Percentiles rank a stretch among this genome's conserved stretches.
Conservation (phyloP, 1,284 basidiomycete genomes). For the Papiliotrema fonsecae region DNA sequence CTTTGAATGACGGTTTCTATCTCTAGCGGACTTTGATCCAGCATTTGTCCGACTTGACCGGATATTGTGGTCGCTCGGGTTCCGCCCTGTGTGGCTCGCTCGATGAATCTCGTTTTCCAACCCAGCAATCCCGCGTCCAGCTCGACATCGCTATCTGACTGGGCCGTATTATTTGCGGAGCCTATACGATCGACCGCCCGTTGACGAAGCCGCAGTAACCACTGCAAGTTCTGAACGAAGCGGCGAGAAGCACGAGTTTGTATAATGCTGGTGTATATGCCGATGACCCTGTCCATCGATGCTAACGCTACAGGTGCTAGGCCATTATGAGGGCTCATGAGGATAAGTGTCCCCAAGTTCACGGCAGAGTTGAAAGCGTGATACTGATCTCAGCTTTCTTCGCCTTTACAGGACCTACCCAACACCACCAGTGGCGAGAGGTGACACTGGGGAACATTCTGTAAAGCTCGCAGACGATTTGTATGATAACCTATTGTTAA, state of each 20-base stretch:
- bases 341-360: conserved; percentile 7
- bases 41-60: background rate
- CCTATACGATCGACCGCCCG: conserved; percentile 7
- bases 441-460: conserved; percentile 26
- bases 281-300: conserved; percentile 23
- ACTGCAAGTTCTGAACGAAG: conserved; percentile 25
- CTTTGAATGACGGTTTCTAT: conserved; percentile 8
- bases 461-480: conserved; percentile 25
- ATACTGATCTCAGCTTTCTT: conserved; percentile 12
- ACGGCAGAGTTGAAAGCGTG: conserved; percentile 37
- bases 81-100: conserved; percentile 10
- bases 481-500: conserved; percentile 22
- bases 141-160: conserved; percentile 9
- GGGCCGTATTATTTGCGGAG: background rate
- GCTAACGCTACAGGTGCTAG: conserved; percentile 16
- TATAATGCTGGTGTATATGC: conserved; percentile 18
- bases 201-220: conserved; percentile 23
- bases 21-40: background rate
- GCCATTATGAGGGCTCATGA: conserved; percentile 16
- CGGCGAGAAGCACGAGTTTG: conserved; percentile 10
- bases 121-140: conserved; percentile 26
- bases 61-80: conserved; percentile 10
- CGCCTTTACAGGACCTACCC: conserved; percentile 14
- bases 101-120: conserved; percentile 32
- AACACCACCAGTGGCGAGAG: conserved; percentile 36